These are phyloP conservation scores for Mercurialis annua DNA, from an alignment of 345 rosid genomes.

Conservation along the genomic window DNA sequence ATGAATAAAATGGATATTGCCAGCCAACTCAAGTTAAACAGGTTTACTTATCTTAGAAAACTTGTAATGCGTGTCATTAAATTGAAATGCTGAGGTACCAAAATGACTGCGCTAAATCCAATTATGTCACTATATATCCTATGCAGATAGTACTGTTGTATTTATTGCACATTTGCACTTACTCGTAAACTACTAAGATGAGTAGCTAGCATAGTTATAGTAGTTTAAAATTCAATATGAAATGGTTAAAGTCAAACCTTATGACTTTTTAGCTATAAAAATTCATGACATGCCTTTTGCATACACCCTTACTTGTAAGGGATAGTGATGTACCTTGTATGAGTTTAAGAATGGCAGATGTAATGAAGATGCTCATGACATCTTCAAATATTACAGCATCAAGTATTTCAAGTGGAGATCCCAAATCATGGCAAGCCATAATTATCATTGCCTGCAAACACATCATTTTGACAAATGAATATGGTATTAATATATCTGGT, in stretches of 20 bases:
- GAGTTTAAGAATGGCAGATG: conserved; percentile 75
- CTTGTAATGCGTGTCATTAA: not conserved
- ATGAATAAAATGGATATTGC: not conserved
- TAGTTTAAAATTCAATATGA: not conserved
- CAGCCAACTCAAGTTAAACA: not conserved
- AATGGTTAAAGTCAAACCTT: not conserved
- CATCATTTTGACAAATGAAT: conserved; percentile 8
- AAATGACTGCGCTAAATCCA: no score
- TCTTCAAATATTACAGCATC: conserved; percentile 77
- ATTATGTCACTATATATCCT: not conserved
- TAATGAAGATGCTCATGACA: conserved; percentile 84
- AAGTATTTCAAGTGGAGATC: conserved; percentile 75
- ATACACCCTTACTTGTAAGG: not conserved
- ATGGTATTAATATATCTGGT: not conserved
- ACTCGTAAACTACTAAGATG: not conserved
- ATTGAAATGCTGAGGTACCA: not conserved
- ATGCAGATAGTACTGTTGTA: not conserved
- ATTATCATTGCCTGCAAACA: conserved; percentile 80
- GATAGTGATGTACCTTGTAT: conserved; percentile 45
- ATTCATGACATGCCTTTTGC: not conserved
- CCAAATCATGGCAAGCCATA: conserved; percentile 93
- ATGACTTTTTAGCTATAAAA: not conserved
- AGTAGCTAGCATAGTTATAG: not conserved
- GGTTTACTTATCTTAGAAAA: not conserved
- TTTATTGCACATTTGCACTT: not conserved